Evolutionary conservation across 2,329 filamentous ascomycete species (phyloP).

Genomic region (Dryadomyces quercivorus): DNA sequence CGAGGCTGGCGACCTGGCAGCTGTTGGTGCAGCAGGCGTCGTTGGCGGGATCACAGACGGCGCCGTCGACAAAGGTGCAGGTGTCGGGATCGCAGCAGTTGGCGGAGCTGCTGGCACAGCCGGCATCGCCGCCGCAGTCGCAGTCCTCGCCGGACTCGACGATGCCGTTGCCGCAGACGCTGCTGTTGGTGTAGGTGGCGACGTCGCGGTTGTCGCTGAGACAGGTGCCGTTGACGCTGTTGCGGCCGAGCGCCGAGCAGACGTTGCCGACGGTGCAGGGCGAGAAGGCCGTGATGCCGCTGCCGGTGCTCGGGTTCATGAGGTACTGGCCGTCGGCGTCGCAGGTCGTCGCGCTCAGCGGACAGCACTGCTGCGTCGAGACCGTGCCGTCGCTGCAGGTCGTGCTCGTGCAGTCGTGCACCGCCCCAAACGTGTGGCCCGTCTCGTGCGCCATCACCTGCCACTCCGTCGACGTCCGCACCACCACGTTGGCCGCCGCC

Average conservation of each 20-base stretch:
- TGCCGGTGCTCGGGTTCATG: constrained; percentile 85
- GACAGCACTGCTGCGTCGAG: constrained; percentile 58
- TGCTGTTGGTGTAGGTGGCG: constrained; percentile 59
- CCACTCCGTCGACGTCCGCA: constrained; percentile 76
- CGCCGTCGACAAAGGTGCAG: constrained; percentile 66
- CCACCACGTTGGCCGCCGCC: constrained; percentile 79
- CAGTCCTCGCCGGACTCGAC: constrained; percentile 91
- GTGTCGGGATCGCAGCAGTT: constrained; percentile 74
- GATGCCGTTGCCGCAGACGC: constrained; percentile 91
- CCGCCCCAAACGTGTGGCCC: constrained; percentile 89
- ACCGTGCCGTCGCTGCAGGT: constrained; percentile 52
- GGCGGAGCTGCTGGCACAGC: constrained; percentile 53
- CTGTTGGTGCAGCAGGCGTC: constrained; percentile 63
- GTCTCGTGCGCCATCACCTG: constrained; percentile 92
- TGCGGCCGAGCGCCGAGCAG: constrained; percentile 69
- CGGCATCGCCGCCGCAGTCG: constrained; percentile 71
- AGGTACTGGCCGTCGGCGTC: constrained; percentile 71
- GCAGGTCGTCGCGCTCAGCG: constrained; percentile 54
- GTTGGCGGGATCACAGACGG: constrained; percentile 71
- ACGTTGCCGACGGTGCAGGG: constrained; percentile 87
- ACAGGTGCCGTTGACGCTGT: constrained; percentile 64
- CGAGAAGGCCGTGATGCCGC: constrained; percentile 67
- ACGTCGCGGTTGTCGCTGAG: constrained; percentile 79
- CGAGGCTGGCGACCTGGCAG: constrained; percentile 56
- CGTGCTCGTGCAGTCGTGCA: constrained; percentile 73